Evolutionary conservation across 176 grass and related monocot genomes (phyloP).

Genomic region (Pharus latifolius): DNA sequence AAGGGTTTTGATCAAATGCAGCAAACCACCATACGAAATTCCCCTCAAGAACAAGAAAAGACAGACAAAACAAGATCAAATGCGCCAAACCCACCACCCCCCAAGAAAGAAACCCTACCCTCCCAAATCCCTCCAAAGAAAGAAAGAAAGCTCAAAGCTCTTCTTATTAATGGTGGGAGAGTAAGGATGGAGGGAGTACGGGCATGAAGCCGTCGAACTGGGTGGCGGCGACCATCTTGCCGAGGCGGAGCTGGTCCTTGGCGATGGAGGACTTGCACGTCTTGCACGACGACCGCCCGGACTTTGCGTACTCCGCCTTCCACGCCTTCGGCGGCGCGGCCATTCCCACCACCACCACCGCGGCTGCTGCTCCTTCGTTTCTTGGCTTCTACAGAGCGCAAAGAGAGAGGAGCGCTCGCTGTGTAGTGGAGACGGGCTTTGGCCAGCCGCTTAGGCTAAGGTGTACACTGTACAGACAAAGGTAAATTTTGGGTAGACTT

Average conservation of each 20-base stretch:
- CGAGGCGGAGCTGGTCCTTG: slow-evolving; percentile 75
- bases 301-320: slow-evolving; percentile 95
- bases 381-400: not conserved
- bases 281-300: slow-evolving; percentile 86
- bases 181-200: slow-evolving; percentile 9
- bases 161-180: no score
- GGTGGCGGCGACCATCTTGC: slow-evolving; percentile 86
- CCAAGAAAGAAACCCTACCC: slow-evolving; percentile 24
- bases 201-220: slow-evolving; percentile 98
- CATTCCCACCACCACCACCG: slow-evolving; percentile 18
- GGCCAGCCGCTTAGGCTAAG: no score
- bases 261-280: slow-evolving; percentile 66
- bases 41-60: not conserved
- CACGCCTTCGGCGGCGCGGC: slow-evolving; percentile 64
- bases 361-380: not conserved
- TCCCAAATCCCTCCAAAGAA: not conserved
- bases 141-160: no score
- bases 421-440: no score
- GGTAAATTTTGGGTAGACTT: no score
- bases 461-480: no score
- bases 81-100: not conserved
- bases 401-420: no score
- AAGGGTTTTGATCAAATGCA: not conserved
- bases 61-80: not conserved
- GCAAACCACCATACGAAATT: not conserved